A percentile compares a stretch with the other conserved stretches of the same genome.
Conservation (phyloP, 257 asterid species). For the Marsdenia floribunda region DNA sequence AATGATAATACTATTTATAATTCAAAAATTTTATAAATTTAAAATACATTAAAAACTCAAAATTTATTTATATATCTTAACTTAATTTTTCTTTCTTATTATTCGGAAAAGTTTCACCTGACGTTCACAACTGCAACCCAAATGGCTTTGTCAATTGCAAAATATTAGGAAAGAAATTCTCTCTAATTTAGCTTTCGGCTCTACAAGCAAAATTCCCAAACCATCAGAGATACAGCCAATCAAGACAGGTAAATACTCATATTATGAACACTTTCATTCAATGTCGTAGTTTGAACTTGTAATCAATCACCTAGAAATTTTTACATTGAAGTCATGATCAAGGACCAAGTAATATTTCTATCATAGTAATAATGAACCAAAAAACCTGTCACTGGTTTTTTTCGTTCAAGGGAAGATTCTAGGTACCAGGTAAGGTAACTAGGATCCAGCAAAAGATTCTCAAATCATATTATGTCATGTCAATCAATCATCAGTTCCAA, state of each 20-base stretch:
- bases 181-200: background rate
- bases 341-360: background rate
- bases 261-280: background rate
- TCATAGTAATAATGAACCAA: background rate
- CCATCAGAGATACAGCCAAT: background rate
- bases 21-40: no score
- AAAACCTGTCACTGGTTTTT: background rate
- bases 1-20: no score
- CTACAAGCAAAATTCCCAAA: background rate
- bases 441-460: background rate
- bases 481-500: conserved; percentile 54
- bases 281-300: background rate
- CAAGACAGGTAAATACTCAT: background rate
- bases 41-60: no score
- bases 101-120: no score
- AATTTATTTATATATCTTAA: no score
- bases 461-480: background rate
- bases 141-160: no score
- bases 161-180: no score
- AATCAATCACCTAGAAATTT: background rate
- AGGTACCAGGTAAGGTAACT: background rate
- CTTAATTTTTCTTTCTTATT: no score
- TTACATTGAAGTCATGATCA: background rate
- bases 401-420: background rate
- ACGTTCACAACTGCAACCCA: no score